Percentiles rank a stretch among this genome's conserved stretches.
Conservation (phyloP, 1,284 basidiomycete genomes). For the Sanghuangporus weigelae region DNA sequence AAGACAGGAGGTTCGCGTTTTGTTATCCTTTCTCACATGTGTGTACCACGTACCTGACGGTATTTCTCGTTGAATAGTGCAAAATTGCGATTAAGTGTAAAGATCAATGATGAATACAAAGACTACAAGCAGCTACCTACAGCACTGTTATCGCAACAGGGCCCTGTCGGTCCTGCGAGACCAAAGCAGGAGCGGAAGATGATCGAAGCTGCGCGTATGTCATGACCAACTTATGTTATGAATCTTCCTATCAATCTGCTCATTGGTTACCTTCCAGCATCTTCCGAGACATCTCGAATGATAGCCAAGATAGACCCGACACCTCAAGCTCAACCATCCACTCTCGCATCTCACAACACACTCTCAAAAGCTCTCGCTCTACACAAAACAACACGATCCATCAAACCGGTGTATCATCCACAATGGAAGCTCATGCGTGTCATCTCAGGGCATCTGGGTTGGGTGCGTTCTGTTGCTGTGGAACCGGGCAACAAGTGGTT, state of each 20-base stretch:
- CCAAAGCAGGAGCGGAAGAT: slow-evolving; percentile 60
- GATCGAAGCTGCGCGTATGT: slow-evolving; percentile 69
- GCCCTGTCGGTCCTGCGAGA: slow-evolving; percentile 70
- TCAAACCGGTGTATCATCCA: slow-evolving; percentile 93
- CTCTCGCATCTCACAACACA: slow-evolving; percentile 56
- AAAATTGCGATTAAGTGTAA: slow-evolving; percentile 60
- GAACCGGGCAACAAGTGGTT: slow-evolving; percentile 99
- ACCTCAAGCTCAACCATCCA: slow-evolving; percentile 56
- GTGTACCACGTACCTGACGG: slow-evolving; percentile 5
- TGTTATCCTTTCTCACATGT: background rate
- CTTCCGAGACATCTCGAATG: slow-evolving; percentile 50
- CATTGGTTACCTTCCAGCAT: slow-evolving; percentile 27
- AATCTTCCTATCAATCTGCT: background rate
- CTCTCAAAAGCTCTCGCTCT: slow-evolving; percentile 84
- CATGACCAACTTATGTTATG: background rate
- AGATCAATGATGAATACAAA: slow-evolving; percentile 84
- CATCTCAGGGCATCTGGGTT: slow-evolving; percentile 96
- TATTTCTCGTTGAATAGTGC: slow-evolving; percentile 37
- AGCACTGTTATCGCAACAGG: slow-evolving; percentile 77
- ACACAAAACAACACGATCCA: slow-evolving; percentile 86
- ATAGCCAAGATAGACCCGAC: slow-evolving; percentile 69
- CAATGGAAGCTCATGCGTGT: slow-evolving; percentile 96
- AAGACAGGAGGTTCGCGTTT: slow-evolving; percentile 59
- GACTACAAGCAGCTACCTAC: slow-evolving; percentile 85
- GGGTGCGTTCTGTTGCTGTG: slow-evolving; percentile 95